Percentiles rank a stretch among this genome's conserved stretches.
These are phyloP conservation scores for Eucalyptus curtisii DNA, from an alignment of 345 rosid species.

Conservation along the genomic window DNA sequence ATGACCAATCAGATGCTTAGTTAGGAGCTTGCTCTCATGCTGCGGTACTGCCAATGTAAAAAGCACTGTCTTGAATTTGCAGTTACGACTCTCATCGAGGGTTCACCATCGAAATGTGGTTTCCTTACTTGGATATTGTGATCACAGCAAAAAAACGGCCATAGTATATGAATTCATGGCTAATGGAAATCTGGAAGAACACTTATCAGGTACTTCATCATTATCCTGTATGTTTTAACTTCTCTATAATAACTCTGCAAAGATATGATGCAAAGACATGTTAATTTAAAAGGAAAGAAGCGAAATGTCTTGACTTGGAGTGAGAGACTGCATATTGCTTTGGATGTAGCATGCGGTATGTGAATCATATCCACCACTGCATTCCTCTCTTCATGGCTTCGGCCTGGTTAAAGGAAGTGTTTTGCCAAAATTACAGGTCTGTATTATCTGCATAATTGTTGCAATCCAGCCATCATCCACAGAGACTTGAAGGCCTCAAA, in stretches of 20 bases:
- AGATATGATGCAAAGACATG: neutral
- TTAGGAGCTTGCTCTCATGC: neutral
- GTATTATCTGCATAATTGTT: neutral
- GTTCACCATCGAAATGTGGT: constrained; percentile 17
- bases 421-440: neutral
- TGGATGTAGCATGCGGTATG: constrained; percentile 25
- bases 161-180: constrained; percentile 24
- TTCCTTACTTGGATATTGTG: constrained; percentile 14
- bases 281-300: too few species aligned
- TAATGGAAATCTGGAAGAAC: constrained; percentile 11
- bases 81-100: neutral
- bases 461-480: neutral
- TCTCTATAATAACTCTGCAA: neutral
- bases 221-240: neutral
- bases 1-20: neutral
- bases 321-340: constrained; percentile 22
- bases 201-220: constrained; percentile 8
- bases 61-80: too few species aligned
- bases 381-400: neutral
- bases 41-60: neutral
- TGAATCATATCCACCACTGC: neutral
- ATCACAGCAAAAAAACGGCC: constrained; percentile 4
- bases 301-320: neutral
- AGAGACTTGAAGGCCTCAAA: constrained; percentile 30
- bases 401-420: neutral